These are phyloP conservation scores for Amorphotheca resinae DNA, from an alignment of 495 filamentous ascomycete genomes.

Conservation along the genomic window DNA sequence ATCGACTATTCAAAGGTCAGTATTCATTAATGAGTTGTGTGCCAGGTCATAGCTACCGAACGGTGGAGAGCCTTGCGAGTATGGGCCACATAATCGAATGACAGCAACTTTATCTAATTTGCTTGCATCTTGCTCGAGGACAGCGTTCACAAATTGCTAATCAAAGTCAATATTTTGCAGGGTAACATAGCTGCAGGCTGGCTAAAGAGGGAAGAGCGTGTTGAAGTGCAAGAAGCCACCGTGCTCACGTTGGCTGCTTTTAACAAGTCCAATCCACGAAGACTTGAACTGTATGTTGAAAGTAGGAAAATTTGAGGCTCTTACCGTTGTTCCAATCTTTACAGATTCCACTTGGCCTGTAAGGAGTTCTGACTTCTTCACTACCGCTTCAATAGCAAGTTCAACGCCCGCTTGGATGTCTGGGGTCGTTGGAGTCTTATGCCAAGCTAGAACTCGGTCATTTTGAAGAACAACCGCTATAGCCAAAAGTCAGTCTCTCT, in stretches of 20 bases:
- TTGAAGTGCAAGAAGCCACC: no score
- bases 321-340: constrained; percentile 45
- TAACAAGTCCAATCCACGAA: neutral
- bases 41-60: constrained; percentile 16
- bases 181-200: neutral
- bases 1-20: constrained; percentile 14
- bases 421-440: constrained; percentile 45
- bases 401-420: constrained; percentile 44
- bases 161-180: neutral
- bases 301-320: neutral
- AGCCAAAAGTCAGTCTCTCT: neutral
- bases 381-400: constrained; percentile 33
- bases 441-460: constrained; percentile 34
- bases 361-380: constrained; percentile 28
- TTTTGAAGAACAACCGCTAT: constrained; percentile 22
- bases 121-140: constrained; percentile 32
- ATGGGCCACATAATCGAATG: constrained; percentile 34
- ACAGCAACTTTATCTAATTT: constrained; percentile 36
- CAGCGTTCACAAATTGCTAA: constrained; percentile 41
- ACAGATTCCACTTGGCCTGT: constrained; percentile 37
- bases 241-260: no score
- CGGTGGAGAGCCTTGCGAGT: constrained; percentile 31
- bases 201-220: no score
- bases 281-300: neutral
- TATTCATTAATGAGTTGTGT: neutral